Evolutionary conservation across 805 yeast species (phyloP).

Genomic region (Wickerhamomyces chambardii): DNA sequence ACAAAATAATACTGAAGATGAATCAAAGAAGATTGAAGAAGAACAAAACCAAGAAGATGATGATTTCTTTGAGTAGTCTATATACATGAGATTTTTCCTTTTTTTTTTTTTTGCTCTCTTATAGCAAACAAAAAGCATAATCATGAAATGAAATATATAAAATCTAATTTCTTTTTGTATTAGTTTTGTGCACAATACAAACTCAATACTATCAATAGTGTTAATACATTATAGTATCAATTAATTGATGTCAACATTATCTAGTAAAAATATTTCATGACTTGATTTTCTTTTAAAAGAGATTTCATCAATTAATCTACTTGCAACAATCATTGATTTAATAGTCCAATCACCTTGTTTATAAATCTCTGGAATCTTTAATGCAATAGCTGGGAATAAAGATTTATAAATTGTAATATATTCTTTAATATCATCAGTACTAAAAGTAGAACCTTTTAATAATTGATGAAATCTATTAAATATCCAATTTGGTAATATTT

Average conservation of each 20-base stretch:
- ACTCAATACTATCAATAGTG: too few relatives aligned
- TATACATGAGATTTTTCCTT: too few relatives aligned
- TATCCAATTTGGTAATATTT: constrained; percentile 43
- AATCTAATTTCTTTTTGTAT: too few relatives aligned
- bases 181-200: too few relatives aligned
- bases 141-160: too few relatives aligned
- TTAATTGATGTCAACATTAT: constrained; percentile 13
- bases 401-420: constrained; percentile 44
- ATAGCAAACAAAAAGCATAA: too few relatives aligned
- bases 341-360: constrained; percentile 36
- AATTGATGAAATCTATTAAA: constrained; percentile 27
- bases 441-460: constrained; percentile 27
- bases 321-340: constrained; percentile 34
- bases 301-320: constrained; percentile 39
- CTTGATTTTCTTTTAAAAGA: constrained; percentile 32
- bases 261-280: constrained; percentile 25
- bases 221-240: too few relatives aligned
- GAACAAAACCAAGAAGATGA: constrained; percentile 18
- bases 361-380: constrained; percentile 50
- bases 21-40: constrained; percentile 9
- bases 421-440: constrained; percentile 45
- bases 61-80: constrained; percentile 20
- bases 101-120: too few relatives aligned
- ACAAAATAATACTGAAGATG: constrained; percentile 4
- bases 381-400: constrained; percentile 37